Percentiles rank a stretch among this genome's conserved stretches.
phyloP scores from a whole-genome alignment of 2,329 filamentous ascomycete genomes.

The Alternaria ventricosa region DNA sequence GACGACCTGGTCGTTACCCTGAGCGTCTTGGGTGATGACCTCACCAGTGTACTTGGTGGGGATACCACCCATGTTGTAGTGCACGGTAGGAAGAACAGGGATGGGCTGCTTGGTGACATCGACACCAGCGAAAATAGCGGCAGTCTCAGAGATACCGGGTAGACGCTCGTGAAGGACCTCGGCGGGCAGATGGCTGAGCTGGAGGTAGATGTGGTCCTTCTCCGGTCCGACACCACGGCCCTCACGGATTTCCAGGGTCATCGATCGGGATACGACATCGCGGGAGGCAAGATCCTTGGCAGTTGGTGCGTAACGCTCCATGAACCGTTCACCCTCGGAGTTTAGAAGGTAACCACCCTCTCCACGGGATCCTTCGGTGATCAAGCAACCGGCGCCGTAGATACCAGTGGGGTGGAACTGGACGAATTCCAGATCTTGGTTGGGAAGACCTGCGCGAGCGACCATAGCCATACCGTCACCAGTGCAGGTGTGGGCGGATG shows the following conservation, averaged over 20 bases:
- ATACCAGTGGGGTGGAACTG: constrained; percentile 99
- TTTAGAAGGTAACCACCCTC: constrained; percentile 98
- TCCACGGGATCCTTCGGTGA: constrained; percentile 96
- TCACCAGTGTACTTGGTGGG: constrained; percentile 97
- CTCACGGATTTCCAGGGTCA: constrained; percentile 98
- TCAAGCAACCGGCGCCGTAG: constrained; percentile 94
- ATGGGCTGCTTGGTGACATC: constrained; percentile 98
- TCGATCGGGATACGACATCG: constrained; percentile 95
- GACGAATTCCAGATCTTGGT: constrained; percentile 99
- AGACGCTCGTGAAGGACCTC: constrained; percentile 95
- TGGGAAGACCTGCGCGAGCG: constrained; percentile 92
- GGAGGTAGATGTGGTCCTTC: constrained; percentile 98
- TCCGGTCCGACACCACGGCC: constrained; percentile 95
- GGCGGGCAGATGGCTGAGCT: constrained; percentile 91
- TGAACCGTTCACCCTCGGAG: constrained; percentile 97
- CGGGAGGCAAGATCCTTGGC: constrained; percentile 97
- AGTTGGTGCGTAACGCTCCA: constrained; percentile 97
- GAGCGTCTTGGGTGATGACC: constrained; percentile 85
- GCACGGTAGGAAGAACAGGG: constrained; percentile 92
- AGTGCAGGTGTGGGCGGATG: constrained; percentile 96
- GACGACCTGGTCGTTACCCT: constrained; percentile 90
- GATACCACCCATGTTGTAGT: constrained; percentile 99
- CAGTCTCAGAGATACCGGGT: constrained; percentile 97
- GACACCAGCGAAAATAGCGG: constrained; percentile 94
- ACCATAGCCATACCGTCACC: constrained; percentile 99